Base-by-base conservation (phyloP, 2,329 filamentous ascomycete species). In the Davidsoniella neocaledoniae region DNA sequence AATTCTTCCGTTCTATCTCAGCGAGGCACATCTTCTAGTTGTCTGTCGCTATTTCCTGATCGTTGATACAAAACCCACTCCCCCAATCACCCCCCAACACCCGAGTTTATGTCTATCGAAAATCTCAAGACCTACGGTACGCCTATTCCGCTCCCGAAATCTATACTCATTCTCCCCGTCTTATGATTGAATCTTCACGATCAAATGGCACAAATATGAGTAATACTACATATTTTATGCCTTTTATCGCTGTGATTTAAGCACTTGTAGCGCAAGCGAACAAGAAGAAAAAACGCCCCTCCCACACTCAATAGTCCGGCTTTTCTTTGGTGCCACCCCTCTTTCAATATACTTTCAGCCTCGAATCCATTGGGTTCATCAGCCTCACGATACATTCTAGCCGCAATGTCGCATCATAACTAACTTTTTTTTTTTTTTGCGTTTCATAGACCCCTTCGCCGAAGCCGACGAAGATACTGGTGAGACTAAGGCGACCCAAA, bases 391-490 rank as follows among this genome's bases (percentile, higher is more conserved):
- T 37, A 9, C 16, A 42, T 8, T 21, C 12, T 43, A 26, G 6
- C 25, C n/a, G n/a, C 26, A 43, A 14, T 2, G 25, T 45, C 21
- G 21, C 43, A 29, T 25, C n/a, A 21, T 29, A 25, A 10, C 63
- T 66, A 53, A 64, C 57, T 3, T 19, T 19, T 19, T 19, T 19
- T 19, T 12, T 5, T 36, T 4, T 10, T 45, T 29, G 23, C 29
- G 29, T 12, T 14, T 40, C 16, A 60, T 65, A 95, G 91, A 98
- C 83, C 91, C 91, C 83, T 98, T 98, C 86, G 91, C 91, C 83
- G 91, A 96, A 86, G 91, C 88, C 80, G 91, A 95, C 86, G 90
- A 95, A 82, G 88, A 94, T 70, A 87, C 83, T 69, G 88, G 87
- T 76, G 85, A 94, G 73, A 83, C 80, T 67, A 91, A 91, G 73